Evolutionary conservation across 164 flowering plant genomes (phyloP), one percentile per base, ranked within the genome.

Genomic region (Vitis rupestris): DNA sequence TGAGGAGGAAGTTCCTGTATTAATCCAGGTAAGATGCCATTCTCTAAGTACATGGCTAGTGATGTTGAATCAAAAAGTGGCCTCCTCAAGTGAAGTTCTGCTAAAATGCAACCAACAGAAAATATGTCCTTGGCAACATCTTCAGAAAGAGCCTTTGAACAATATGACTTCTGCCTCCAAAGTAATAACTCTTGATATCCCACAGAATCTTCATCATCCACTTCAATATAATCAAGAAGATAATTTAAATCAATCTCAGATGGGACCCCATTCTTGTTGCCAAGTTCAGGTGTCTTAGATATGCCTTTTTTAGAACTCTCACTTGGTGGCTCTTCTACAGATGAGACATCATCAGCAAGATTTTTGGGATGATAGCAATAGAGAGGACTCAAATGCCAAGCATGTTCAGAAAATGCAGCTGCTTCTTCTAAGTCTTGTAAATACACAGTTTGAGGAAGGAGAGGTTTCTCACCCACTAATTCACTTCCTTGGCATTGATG

Each of bases 51-150:
- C 31, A 73, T 49, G 31, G 71, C 69, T 23, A 90, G 74, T 31
- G 98, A 82, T 52, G 65, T 72, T 65, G 86, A 75, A 82, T 84
- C 80, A 68, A 93, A 95, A 65, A 95, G 93, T 66, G 99, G 98
- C 81, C 72, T 90, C 70, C 74, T 82, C 82, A 91, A 80, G 75
- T 89, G 79, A 75, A 93, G 88, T 85, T 95, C 99, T 56, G 94
- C 97, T 69, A 95, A 67, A 55, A 95, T 61, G 74, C 99, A 95
- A 23, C 99, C 98, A 70, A 90, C 50, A 67, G 97, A 85, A 85
- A 95, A 95, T 67, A 95, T 88, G 78, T 95, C 99, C 56, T 56
- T 68, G 44, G 93, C 87, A 72, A 64, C 70, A 75, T 77, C 77
- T 75, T 79, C 73, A 59, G 91, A 87, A 59, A 15, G 37, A 48